Evolutionary conservation across 768 basidiomycete species (phyloP).

Genomic region (Chlorophyllum brunneum): DNA sequence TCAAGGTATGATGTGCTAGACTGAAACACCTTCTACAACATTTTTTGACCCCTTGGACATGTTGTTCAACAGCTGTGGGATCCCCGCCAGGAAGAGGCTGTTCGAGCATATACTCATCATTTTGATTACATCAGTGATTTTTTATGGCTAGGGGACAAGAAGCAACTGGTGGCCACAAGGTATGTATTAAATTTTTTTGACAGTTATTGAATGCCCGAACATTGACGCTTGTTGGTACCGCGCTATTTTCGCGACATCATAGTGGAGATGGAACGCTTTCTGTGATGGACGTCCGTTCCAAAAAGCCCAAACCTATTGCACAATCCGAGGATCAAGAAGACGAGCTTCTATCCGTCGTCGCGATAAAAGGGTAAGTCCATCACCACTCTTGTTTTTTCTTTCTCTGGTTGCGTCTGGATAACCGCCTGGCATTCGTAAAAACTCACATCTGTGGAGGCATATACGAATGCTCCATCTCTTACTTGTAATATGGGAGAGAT

Average conservation of each 20-base stretch:
- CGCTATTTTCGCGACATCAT: not conserved
- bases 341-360: constrained; percentile 79
- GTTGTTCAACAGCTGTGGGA: constrained; percentile 75
- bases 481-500: not conserved
- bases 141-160: constrained; percentile 79
- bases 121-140: constrained; percentile 96
- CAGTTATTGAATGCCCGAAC: not conserved
- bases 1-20: constrained; percentile 58
- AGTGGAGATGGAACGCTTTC: constrained; percentile 94
- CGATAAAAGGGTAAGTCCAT: constrained; percentile 73
- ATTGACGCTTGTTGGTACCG: not conserved
- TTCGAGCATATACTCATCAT: constrained; percentile 77
- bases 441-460: not conserved
- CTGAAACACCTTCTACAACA: constrained; percentile 1
- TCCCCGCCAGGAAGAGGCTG: constrained; percentile 59
- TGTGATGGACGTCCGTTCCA: constrained; percentile 86
- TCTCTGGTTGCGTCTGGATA: not conserved
- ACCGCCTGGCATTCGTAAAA: not conserved
- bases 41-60: not conserved
- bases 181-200: constrained; percentile 28
- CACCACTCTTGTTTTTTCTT: constrained; percentile 8
- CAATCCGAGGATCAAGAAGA: constrained; percentile 97
- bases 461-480: not conserved
- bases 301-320: constrained; percentile 69
- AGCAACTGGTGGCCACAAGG: constrained; percentile 87